These are phyloP conservation scores for Rhodocollybia butyracea DNA, from an alignment of 768 basidiomycete species.

Conservation along the genomic window DNA sequence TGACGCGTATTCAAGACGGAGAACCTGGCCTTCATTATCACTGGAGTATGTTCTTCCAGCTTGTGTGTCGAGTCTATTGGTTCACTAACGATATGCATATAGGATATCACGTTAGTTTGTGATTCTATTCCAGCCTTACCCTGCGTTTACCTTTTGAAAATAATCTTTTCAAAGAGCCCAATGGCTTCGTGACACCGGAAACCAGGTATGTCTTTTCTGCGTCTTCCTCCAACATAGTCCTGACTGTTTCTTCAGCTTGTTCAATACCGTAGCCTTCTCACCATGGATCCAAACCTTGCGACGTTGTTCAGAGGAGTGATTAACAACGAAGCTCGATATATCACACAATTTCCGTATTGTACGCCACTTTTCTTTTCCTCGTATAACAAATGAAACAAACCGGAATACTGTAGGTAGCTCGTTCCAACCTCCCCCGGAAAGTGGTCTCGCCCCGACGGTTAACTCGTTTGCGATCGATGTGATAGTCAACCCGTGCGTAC, in stretches of 20 bases:
- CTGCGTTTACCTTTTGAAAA: background rate
- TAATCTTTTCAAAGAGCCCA: slow-evolving; percentile 45
- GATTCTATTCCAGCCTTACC: background rate
- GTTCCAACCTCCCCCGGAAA: slow-evolving; percentile 80
- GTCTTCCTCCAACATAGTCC: background rate
- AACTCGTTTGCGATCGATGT: slow-evolving; percentile 73
- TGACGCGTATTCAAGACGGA: slow-evolving; percentile 36
- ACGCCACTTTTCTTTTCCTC: background rate
- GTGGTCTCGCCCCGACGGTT: slow-evolving; percentile 56
- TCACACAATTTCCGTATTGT: slow-evolving; percentile 74
- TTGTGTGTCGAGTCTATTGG: background rate
- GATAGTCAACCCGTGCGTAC: slow-evolving; percentile 72
- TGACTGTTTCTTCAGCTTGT: slow-evolving; percentile 49
- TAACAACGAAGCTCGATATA: slow-evolving; percentile 75
- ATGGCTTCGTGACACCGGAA: slow-evolving; percentile 81
- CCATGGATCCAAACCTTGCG: slow-evolving; percentile 54
- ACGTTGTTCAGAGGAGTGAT: slow-evolving; percentile 77
- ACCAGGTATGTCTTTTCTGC: slow-evolving; percentile 51
- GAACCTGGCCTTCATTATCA: slow-evolving; percentile 78
- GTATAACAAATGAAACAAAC: background rate
- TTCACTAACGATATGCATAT: background rate
- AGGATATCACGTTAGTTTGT: slow-evolving; percentile 75
- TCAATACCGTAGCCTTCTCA: slow-evolving; percentile 60
- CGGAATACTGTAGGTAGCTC: slow-evolving; percentile 45
- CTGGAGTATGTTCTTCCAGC: slow-evolving; percentile 47